These are phyloP conservation scores for Heterobasidion occidentale DNA, from an alignment of 1,284 basidiomycete genomes.

Conservation along the genomic window DNA sequence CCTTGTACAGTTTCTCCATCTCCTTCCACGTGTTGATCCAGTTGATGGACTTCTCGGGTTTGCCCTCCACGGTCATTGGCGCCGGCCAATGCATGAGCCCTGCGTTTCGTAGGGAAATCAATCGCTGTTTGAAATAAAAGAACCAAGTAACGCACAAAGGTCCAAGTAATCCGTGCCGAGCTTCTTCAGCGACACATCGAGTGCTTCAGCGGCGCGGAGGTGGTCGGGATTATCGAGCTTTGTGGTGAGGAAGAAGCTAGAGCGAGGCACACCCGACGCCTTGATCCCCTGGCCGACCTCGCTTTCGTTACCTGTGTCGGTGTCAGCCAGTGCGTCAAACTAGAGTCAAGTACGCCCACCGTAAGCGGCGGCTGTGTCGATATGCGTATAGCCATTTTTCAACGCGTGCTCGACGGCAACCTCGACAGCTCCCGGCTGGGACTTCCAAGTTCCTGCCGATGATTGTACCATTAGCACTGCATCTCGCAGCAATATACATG, in stretches of 20 bases:
- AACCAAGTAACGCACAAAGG: constrained; percentile 41
- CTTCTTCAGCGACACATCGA: constrained; percentile 62
- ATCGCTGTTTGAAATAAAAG: neutral
- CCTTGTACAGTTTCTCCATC: constrained; percentile 65
- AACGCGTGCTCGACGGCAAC: constrained; percentile 69
- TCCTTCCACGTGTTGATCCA: constrained; percentile 76
- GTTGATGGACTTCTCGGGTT: constrained; percentile 42
- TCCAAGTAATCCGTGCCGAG: constrained; percentile 75
- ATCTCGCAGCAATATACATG: neutral
- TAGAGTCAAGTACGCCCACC: constrained; percentile 13
- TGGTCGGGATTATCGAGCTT: constrained; percentile 75
- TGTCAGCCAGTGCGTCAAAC: neutral
- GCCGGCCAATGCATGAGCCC: constrained; percentile 81
- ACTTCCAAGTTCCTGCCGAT: constrained; percentile 71
- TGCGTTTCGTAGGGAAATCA: constrained; percentile 13
- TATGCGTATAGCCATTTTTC: constrained; percentile 65
- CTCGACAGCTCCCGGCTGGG: constrained; percentile 53
- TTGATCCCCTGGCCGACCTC: constrained; percentile 79
- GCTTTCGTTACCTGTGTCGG: constrained; percentile 40
- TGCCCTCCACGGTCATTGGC: constrained; percentile 43
- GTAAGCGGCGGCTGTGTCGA: constrained; percentile 56
- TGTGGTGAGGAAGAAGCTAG: constrained; percentile 67
- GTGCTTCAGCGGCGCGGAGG: constrained; percentile 50
- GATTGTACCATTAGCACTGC: neutral
- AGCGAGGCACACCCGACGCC: constrained; percentile 58